Base-by-base conservation (phyloP, 768 basidiomycete species). In the Leccinum olivaceopallidum region DNA sequence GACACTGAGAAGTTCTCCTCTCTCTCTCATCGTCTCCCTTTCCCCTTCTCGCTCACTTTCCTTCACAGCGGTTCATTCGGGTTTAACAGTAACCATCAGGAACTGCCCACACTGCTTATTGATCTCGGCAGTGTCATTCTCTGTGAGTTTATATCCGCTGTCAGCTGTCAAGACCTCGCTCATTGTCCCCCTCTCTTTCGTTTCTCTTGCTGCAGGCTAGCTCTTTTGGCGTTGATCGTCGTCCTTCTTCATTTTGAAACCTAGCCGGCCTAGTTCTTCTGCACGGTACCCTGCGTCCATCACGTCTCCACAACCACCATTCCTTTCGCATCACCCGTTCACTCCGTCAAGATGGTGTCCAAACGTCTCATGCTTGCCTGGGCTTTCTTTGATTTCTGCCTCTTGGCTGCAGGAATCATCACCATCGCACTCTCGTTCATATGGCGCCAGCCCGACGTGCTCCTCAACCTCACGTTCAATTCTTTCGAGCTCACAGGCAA, bases 401-500 rank as follows among this genome's bases (percentile, higher is more conserved):
- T 95, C 53, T 79, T 94, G 52, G 83, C 78, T n/a, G 86, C 89
- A 13, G 92, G 90, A 49, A 76, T 79, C 47, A 60, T 94, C 55
- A 75, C 85, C 13, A 75, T 95, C 60, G 80, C 81, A 47, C 76
- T 93, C 53, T 89, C 91, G 18, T 75, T 94, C 59, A 69, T 89
- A 37, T 94, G 90, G 89, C 81, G 85, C 56, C 75, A 78, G 49
- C 81, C 85, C 8, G 81, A 90, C 67, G 69, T 89, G n/a, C 75
- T 95, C 59, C 77, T 89, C 74, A 92, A 92, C 71, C 79, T 92
- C 78, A 84, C 89, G 34, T 74, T 95, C 55, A 83, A 80, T 60
- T 65, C 73, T 14, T 66, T 77, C 52, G 82, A 90, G 64, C 77
- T 92, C 44, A 83, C 79, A 30, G 82, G 92, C 89, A 68, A 69